phyloP scores from a whole-genome alignment of 2,329 filamentous ascomycete genomes.

The Pyrenophora teres region DNA sequence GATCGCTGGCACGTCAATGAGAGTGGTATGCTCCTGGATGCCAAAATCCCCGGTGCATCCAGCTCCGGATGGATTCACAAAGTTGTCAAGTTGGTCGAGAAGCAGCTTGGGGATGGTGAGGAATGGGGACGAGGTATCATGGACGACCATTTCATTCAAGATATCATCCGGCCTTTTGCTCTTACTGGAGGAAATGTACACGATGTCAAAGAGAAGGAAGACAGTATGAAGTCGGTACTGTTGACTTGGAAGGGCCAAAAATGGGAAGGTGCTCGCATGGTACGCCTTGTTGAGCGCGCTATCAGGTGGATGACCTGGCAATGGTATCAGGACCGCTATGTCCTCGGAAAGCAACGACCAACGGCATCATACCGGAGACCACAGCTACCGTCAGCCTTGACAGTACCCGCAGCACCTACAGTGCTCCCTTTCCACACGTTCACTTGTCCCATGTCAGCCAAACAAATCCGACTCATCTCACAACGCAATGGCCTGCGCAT shows the following conservation, averaged over 20 bases:
- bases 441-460: slow-evolving; percentile 88
- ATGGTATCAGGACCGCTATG: slow-evolving; percentile 85
- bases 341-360: slow-evolving; percentile 62
- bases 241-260: slow-evolving; percentile 69
- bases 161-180: slow-evolving; percentile 54
- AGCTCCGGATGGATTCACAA: slow-evolving; percentile 83
- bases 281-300: slow-evolving; percentile 82
- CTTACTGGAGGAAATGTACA: slow-evolving; percentile 40
- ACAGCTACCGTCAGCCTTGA: slow-evolving; percentile 71
- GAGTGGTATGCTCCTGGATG: slow-evolving; percentile 79
- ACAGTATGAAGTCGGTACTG: slow-evolving; percentile 46
- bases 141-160: slow-evolving; percentile 47
- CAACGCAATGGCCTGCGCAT: slow-evolving; percentile 93
- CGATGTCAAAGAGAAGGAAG: slow-evolving; percentile 43
- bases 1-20: slow-evolving; percentile 95
- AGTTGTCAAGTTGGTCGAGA: slow-evolving; percentile 87
- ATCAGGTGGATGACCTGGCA: slow-evolving; percentile 77
- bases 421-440: slow-evolving; percentile 98
- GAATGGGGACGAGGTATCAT: slow-evolving; percentile 80
- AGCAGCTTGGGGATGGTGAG: slow-evolving; percentile 84
- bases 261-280: slow-evolving; percentile 86
- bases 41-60: slow-evolving; percentile 61
- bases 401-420: slow-evolving; percentile 85
- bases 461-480: slow-evolving; percentile 90
- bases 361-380: slow-evolving; percentile 70